These are phyloP conservation scores for Nicotiana tabacum DNA, from an alignment of 257 asterid species.

Conservation along the genomic window DNA sequence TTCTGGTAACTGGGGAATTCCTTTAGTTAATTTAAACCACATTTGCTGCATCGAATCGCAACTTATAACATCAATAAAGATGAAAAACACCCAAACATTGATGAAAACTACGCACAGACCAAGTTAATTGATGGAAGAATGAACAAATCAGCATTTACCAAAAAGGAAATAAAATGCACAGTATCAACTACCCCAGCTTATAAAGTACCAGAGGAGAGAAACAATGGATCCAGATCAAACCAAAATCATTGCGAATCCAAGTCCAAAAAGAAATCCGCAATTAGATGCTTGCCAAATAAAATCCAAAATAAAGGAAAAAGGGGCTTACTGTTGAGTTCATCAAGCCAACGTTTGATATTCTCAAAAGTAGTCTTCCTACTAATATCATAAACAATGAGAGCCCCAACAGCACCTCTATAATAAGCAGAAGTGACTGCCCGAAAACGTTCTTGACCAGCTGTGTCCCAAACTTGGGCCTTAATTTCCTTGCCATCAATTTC, in stretches of 20 bases:
- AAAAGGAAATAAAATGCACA: not conserved
- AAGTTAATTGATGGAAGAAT: too few relatives aligned
- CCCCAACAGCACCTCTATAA: constrained; percentile 74
- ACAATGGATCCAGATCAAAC: not conserved
- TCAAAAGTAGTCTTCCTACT: constrained; percentile 50
- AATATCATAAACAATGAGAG: constrained; percentile 59
- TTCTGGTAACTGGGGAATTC: not conserved
- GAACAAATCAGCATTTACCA: not conserved
- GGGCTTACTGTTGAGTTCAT: constrained; percentile 57
- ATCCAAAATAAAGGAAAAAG: not conserved
- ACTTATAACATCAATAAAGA: not conserved
- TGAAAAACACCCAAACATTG: not conserved
- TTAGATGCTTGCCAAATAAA: too few relatives aligned
- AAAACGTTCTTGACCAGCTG: constrained; percentile 85
- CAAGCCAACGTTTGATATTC: constrained; percentile 57
- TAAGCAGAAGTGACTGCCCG: constrained; percentile 80
- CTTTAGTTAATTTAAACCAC: not conserved
- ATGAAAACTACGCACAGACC: not conserved
- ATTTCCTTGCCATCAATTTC: constrained; percentile 68
- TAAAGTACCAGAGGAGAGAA: not conserved
- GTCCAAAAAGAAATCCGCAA: not conserved
- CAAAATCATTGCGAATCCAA: not conserved
- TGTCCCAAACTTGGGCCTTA: constrained; percentile 85
- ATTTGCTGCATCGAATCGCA: not conserved
- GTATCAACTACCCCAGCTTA: not conserved